Evolutionary conservation across 768 basidiomycete species (phyloP).

Genomic region (Lactarius psammicola): DNA sequence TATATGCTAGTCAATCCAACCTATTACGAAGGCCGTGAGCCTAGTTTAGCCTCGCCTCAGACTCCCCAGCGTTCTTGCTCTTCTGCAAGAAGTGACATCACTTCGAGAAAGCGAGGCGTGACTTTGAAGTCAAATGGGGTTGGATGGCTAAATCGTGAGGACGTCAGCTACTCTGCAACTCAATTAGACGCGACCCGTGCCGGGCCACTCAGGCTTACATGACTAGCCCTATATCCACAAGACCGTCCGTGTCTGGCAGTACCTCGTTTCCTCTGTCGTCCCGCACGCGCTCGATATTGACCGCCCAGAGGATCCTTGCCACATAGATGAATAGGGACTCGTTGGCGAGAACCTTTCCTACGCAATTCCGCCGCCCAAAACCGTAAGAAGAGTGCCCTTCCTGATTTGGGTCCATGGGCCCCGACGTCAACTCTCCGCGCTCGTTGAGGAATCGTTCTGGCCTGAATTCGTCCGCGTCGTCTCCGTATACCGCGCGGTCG

Average conservation of each 20-base stretch:
- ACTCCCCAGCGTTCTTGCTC: slow-evolving; percentile 1
- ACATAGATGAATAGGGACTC: slow-evolving; percentile 28
- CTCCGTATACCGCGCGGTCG: no score
- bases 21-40: background rate
- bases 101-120: slow-evolving; percentile 28
- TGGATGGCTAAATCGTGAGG: slow-evolving; percentile 14
- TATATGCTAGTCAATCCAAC: background rate
- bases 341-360: slow-evolving; percentile 23
- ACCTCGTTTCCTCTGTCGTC: slow-evolving; percentile 12
- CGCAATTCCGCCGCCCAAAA: slow-evolving; percentile 28
- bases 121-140: slow-evolving; percentile 24
- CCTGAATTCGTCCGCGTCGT: slow-evolving; percentile 26
- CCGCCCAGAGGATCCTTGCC: slow-evolving; percentile 26
- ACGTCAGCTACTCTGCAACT: background rate
- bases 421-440: background rate
- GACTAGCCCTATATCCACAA: slow-evolving; percentile 11
- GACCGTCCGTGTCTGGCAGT: background rate
- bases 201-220: slow-evolving; percentile 18
- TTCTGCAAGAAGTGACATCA: slow-evolving; percentile 2
- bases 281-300: no score
- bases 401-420: background rate
- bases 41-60: background rate
- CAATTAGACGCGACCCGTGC: no score
- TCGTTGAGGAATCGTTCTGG: slow-evolving; percentile 26
- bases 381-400: slow-evolving; percentile 26